Evolutionary conservation across 768 basidiomycete species (phyloP), one percentile per base, ranked within the genome.

Genomic region (Pleurotus sapidus): DNA sequence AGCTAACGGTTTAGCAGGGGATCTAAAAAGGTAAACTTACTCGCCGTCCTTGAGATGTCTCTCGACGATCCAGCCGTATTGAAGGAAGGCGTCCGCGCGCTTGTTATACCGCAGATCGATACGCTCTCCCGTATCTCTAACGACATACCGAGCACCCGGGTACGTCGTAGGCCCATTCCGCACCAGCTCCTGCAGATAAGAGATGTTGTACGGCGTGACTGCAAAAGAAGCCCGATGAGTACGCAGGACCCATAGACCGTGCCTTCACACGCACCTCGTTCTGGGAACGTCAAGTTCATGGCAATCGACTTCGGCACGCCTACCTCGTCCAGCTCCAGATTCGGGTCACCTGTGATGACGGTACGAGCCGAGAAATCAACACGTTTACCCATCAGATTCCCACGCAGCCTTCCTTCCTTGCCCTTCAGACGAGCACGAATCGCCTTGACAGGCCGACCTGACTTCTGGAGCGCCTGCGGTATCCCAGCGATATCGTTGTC

Each of bases 361-460:
- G 96, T 99, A 58, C 97, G 91, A 1, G 97, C 97, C 1, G 97
- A 99, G 71, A 98, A 98, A 67, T 98, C 97, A 55, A 99, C 97
- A 72, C 97, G 94, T 73, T 98, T 98, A 48, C 97, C 97, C 97
- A 98, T 98, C 72, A 99, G 69, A 70, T 98, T 99, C 34, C 97
- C 97, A 71, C 97, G 88, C 51, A 99, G 81, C 66, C 97, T 91
- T 40, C 97, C 97, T 72, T 99, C 97, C 72, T 99, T 98, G 50
- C 97, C 97, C 81, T 99, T 99, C 56, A 99, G 82, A 45, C 97
- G 89, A 4, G 96, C 95, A 57, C 97, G 93, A 65, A 99, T 98
- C 37, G 97, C 95, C 72, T 99, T 99, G 59, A 99, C 91, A 24
- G 97, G 95, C 58, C 97, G 85, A 27, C 97, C 97, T 42, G 93